Conservation (phyloP, 352 stramenopile genomes). For the Phytophthora niederhauseri region DNA sequence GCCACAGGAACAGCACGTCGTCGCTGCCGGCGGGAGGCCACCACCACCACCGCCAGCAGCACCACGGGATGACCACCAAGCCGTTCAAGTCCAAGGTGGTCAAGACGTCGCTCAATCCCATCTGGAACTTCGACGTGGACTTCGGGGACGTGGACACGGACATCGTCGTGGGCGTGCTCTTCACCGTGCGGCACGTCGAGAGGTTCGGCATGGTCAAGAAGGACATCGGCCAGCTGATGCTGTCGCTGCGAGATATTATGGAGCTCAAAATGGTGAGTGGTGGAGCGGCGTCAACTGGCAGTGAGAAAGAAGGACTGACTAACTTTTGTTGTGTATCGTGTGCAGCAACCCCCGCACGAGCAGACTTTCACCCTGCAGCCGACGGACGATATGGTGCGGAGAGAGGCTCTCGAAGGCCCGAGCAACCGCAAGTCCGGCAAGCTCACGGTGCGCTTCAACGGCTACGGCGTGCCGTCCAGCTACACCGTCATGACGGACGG, state of each 20-base stretch:
- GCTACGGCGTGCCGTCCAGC: conserved; percentile 58
- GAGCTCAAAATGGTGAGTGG: conserved; percentile 70
- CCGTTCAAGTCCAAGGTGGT: conserved; percentile 62
- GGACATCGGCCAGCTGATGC: conserved; percentile 70
- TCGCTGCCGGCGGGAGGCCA: conserved; percentile 31
- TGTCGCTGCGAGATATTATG: conserved; percentile 71
- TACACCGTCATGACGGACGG: conserved; percentile 66
- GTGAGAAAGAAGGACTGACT: conserved; percentile 10
- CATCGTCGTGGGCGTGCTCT: conserved; percentile 66
- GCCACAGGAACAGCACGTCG: conserved; percentile 24
- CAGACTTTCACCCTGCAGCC: conserved; percentile 63
- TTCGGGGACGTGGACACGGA: conserved; percentile 80
- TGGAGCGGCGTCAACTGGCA: neutral
- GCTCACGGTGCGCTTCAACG: conserved; percentile 69
- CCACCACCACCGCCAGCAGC: conserved; percentile 20
- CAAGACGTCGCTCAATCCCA: conserved; percentile 78
- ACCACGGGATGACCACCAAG: conserved; percentile 44
- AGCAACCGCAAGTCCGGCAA: conserved; percentile 76
- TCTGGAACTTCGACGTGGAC: conserved; percentile 85
- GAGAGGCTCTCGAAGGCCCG: conserved; percentile 54
- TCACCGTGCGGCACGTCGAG: conserved; percentile 72
- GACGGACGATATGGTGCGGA: conserved; percentile 62
- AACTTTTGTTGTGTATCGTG: conserved; percentile 13
- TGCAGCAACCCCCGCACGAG: conserved; percentile 64
- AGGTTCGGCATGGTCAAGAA: conserved; percentile 79